phyloP scores from a whole-genome alignment of 306 rosid genomes.

The Gynostemma pentaphyllum region DNA sequence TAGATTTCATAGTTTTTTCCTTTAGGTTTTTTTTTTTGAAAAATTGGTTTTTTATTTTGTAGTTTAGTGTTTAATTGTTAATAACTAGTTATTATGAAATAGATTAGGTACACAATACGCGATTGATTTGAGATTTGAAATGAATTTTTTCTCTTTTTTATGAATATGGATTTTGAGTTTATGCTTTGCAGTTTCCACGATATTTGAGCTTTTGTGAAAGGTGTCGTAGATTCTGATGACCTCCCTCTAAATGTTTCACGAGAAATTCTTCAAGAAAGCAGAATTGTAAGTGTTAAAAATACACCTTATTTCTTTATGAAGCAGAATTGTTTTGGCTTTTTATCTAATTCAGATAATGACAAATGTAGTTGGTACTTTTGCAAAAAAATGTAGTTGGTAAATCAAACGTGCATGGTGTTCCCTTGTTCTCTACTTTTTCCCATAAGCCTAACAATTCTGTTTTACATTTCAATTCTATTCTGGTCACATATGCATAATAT shows the following conservation, averaged over 20 bases:
- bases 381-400: not conserved
- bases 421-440: not conserved
- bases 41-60: no score
- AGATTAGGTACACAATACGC: no score
- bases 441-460: not conserved
- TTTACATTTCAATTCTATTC: not conserved
- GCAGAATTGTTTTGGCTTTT: not conserved
- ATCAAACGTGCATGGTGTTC: not conserved
- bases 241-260: constrained; percentile 96
- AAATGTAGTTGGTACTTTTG: no score
- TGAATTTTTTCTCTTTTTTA: no score
- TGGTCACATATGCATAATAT: not conserved
- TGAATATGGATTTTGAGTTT: no score
- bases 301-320: not conserved
- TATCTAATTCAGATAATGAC: no score
- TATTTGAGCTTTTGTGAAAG: constrained; percentile 95
- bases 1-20: no score
- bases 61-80: no score
- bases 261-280: constrained; percentile 98
- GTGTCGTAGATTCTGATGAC: constrained; percentile 89
- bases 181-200: constrained; percentile 75
- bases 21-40: no score
- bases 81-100: no score
- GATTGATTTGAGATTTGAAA: no score
- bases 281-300: constrained; percentile 52